Evolutionary conservation across 2,329 filamentous ascomycete genomes (phyloP).

Genomic region (Monilinia fructigena): DNA sequence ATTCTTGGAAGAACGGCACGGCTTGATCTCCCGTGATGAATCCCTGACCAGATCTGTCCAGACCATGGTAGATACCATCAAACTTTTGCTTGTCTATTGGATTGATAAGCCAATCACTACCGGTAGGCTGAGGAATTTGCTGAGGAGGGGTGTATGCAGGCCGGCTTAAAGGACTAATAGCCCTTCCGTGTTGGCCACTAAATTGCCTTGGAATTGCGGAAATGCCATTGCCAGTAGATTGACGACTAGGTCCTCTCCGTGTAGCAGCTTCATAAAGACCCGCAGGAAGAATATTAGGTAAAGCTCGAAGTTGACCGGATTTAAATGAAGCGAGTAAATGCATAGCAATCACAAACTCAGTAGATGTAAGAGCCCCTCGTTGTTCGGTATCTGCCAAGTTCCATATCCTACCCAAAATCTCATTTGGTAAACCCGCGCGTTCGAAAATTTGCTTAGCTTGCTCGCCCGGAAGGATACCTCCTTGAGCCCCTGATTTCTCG

Average conservation of each 20-base stretch:
- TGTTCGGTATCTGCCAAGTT: slow-evolving; percentile 91
- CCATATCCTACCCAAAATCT: slow-evolving; percentile 93
- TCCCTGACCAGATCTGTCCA: slow-evolving; percentile 79
- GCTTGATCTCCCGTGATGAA: slow-evolving; percentile 93
- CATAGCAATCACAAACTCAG: slow-evolving; percentile 98
- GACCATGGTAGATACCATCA: slow-evolving; percentile 77
- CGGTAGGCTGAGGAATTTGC: slow-evolving; percentile 40
- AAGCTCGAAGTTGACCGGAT: slow-evolving; percentile 71
- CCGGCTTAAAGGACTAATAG: slow-evolving; percentile 57
- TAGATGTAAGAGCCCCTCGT: slow-evolving; percentile 78
- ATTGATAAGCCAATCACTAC: slow-evolving; percentile 77
- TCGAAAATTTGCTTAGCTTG: slow-evolving; percentile 94
- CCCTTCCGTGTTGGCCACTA: slow-evolving; percentile 62
- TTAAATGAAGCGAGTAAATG: slow-evolving; percentile 92
- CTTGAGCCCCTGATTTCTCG: slow-evolving; percentile 78
- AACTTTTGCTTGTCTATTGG: slow-evolving; percentile 83
- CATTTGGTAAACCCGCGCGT: slow-evolving; percentile 84
- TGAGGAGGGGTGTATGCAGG: slow-evolving; percentile 47
- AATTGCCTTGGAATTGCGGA: slow-evolving; percentile 79
- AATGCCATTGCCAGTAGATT: slow-evolving; percentile 47
- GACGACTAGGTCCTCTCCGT: slow-evolving; percentile 53
- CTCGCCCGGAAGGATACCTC: slow-evolving; percentile 77
- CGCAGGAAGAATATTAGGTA: slow-evolving; percentile 78
- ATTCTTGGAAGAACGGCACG: slow-evolving; percentile 90
- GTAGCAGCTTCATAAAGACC: slow-evolving; percentile 88